Percentiles rank a stretch among this genome's conserved stretches.
phyloP scores from a whole-genome alignment of 768 basidiomycete genomes.

The Plicaturopsis crispa region DNA sequence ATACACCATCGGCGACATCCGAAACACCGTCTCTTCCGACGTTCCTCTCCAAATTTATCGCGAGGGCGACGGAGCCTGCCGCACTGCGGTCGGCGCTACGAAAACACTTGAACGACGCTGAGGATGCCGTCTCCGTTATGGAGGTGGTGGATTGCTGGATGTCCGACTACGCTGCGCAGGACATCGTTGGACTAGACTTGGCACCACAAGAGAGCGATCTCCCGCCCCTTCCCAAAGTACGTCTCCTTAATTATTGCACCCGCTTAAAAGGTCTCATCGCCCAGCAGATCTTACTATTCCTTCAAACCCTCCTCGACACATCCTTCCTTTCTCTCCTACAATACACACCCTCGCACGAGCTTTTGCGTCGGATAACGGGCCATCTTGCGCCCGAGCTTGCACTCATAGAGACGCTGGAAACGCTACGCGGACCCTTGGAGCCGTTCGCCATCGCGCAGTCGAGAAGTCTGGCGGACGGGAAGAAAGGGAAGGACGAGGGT shows the following conservation, averaged over 20 bases:
- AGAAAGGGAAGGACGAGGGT: conserved; percentile 23
- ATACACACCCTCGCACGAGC: conserved; percentile 47
- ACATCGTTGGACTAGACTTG: conserved; percentile 14
- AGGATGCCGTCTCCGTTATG: conserved; percentile 29
- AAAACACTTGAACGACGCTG: conserved; percentile 28
- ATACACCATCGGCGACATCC: conserved; percentile 15
- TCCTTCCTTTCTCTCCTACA: conserved; percentile 64
- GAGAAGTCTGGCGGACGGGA: conserved; percentile 35
- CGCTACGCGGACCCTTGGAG: conserved; percentile 55
- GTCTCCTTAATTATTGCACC: conserved; percentile 27
- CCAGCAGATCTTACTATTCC: conserved; percentile 46
- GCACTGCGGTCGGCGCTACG: conserved; percentile 37
- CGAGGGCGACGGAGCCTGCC: conserved; percentile 30
- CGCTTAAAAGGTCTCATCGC: background rate
- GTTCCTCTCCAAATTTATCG: conserved; percentile 29
- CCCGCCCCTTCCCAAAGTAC: conserved; percentile 22
- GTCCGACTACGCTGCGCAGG: conserved; percentile 17
- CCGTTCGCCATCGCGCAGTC: conserved; percentile 51
- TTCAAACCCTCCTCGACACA: conserved; percentile 64
- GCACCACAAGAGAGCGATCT: conserved; percentile 5
- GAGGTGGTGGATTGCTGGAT: conserved; percentile 33
- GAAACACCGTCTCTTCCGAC: conserved; percentile 25
- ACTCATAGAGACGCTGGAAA: conserved; percentile 41
- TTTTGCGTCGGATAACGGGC: conserved; percentile 41
- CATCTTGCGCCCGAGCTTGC: conserved; percentile 50